A percentile compares a stretch with the other conserved stretches of the same genome.
Conservation (phyloP, 2,329 filamentous ascomycete genomes). For the Monascus ruber region DNA sequence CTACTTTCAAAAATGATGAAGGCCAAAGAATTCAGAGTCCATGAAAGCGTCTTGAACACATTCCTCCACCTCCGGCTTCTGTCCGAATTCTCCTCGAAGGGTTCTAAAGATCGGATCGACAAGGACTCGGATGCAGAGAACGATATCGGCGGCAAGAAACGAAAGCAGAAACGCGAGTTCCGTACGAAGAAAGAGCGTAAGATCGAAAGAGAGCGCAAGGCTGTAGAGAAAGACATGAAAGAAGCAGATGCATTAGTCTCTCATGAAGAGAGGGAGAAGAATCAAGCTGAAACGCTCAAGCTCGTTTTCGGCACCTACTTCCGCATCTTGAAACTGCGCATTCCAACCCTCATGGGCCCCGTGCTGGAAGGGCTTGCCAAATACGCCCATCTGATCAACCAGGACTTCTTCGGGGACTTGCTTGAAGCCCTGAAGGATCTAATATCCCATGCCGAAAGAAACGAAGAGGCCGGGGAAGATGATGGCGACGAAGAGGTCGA, state of each 20-base stretch:
- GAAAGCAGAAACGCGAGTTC: constrained; percentile 69
- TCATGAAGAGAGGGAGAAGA: constrained; percentile 83
- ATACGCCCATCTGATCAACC: constrained; percentile 94
- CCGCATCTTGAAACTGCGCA: constrained; percentile 74
- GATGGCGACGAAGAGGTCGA: constrained; percentile 37
- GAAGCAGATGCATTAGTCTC: constrained; percentile 83
- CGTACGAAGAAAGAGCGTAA: constrained; percentile 83
- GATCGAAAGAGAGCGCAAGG: constrained; percentile 70
- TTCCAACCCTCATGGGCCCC: constrained; percentile 84
- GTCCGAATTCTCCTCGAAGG: constrained; percentile 76
- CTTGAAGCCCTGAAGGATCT: constrained; percentile 90
- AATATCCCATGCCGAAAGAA: constrained; percentile 59
- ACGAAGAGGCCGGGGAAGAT: constrained; percentile 24
- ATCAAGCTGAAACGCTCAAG: constrained; percentile 92
- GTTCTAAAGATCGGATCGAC: constrained; percentile 66
- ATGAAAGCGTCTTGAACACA: constrained; percentile 78
- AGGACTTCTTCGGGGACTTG: constrained; percentile 95
- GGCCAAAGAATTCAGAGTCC: constrained; percentile 65
- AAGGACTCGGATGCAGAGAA: constrained; percentile 32
- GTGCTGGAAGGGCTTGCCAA: constrained; percentile 88
- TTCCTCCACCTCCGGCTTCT: constrained; percentile 84
- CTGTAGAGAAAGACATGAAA: constrained; percentile 83
- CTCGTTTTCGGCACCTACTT: constrained; percentile 94
- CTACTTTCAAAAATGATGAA: constrained; percentile 94
- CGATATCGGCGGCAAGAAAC: constrained; percentile 41